phyloP scores from a whole-genome alignment of 805 yeast species.

The Monosporozyma yasuniensis region DNA sequence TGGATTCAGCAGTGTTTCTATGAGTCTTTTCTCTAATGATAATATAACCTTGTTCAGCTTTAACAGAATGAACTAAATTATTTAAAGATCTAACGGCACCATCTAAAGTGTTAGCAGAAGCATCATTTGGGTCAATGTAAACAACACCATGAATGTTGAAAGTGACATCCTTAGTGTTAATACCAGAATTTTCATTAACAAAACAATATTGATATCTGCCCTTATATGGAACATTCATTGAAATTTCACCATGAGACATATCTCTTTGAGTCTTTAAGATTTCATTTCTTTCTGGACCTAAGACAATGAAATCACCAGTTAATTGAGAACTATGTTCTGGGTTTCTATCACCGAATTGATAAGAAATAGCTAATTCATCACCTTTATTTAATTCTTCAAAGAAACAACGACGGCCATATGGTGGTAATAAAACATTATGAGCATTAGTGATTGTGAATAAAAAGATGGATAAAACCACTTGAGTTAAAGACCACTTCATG shows the following conservation, averaged over 20 bases:
- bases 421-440: slow-evolving; percentile 74
- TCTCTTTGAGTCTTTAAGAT: slow-evolving; percentile 42
- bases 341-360: slow-evolving; percentile 90
- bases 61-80: slow-evolving; percentile 73
- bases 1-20: slow-evolving; percentile 96
- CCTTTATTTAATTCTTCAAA: slow-evolving; percentile 72
- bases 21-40: slow-evolving; percentile 95
- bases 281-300: slow-evolving; percentile 35
- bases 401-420: slow-evolving; percentile 82
- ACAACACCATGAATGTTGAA: slow-evolving; percentile 92
- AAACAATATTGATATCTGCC: slow-evolving; percentile 88
- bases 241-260: slow-evolving; percentile 74
- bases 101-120: slow-evolving; percentile 71
- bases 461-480: slow-evolving; percentile 4
- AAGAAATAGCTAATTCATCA: slow-evolving; percentile 79
- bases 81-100: slow-evolving; percentile 69
- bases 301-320: slow-evolving; percentile 56
- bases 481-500: neutral
- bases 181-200: slow-evolving; percentile 69
- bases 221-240: slow-evolving; percentile 49
- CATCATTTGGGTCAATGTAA: slow-evolving; percentile 71
- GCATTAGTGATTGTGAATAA: slow-evolving; percentile 34
- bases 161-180: slow-evolving; percentile 80
- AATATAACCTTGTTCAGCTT: slow-evolving; percentile 84
- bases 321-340: slow-evolving; percentile 59